phyloP scores from a whole-genome alignment of 208 protist species.

The Acanthamoeba sp. region DNA sequence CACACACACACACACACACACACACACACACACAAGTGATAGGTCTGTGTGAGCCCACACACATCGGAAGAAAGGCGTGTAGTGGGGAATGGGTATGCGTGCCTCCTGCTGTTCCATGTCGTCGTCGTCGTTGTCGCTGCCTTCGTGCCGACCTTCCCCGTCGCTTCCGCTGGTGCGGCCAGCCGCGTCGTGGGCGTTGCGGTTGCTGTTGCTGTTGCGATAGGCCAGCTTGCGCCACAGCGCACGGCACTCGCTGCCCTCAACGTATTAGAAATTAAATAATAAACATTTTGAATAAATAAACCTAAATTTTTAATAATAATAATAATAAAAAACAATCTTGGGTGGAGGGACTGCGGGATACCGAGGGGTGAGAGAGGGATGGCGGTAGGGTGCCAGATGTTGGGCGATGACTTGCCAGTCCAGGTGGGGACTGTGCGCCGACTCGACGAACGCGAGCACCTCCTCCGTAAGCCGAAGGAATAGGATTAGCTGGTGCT shows the following conservation, averaged over 20 bases:
- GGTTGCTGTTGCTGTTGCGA: not conserved
- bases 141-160: not conserved
- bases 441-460: not conserved
- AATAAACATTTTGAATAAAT: too few relatives aligned
- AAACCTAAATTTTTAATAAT: not conserved
- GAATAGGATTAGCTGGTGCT: not conserved
- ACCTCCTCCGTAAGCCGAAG: not conserved
- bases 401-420: not conserved
- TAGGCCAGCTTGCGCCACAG: conserved; percentile 29
- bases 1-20: too few relatives aligned
- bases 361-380: not conserved
- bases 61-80: too few relatives aligned
- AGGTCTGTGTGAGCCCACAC: too few relatives aligned
- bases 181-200: not conserved
- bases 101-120: not conserved
- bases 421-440: conserved; percentile 9
- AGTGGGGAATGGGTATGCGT: too few relatives aligned
- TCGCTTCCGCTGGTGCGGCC: not conserved
- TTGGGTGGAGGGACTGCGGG: not conserved
- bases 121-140: not conserved
- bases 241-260: not conserved
- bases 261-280: too few relatives aligned
- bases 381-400: not conserved
- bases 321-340: not conserved
- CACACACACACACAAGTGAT: too few relatives aligned